Conservation (phyloP, 2,329 filamentous ascomycete species). For the Phyllosticta citribraziliensis region DNA sequence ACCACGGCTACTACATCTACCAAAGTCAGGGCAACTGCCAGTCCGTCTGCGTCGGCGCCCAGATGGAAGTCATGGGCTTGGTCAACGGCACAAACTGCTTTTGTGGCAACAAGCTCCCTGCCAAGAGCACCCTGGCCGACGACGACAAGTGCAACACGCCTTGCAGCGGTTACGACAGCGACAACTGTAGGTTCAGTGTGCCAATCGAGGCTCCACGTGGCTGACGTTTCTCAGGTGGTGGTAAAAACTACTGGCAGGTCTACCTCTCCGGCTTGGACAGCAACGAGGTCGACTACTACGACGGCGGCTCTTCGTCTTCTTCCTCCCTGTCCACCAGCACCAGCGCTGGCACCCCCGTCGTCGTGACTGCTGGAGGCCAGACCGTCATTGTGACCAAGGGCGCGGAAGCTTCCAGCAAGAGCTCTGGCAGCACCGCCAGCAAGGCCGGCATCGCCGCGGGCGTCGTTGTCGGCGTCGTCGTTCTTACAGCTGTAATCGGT, state of each 20-base stretch:
- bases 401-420: slow-evolving; percentile 35
- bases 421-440: slow-evolving; percentile 40
- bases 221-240: slow-evolving; percentile 42
- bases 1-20: slow-evolving; percentile 40
- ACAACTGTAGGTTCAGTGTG: slow-evolving; percentile 52
- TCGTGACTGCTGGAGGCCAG: slow-evolving; percentile 21
- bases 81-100: slow-evolving; percentile 55
- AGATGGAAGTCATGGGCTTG: slow-evolving; percentile 52
- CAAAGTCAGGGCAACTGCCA: slow-evolving; percentile 49
- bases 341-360: slow-evolving; percentile 14
- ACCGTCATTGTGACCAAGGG: slow-evolving; percentile 25
- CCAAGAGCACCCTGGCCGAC: slow-evolving; percentile 41
- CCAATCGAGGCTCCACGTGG: slow-evolving; percentile 7
- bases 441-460: slow-evolving; percentile 80
- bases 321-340: slow-evolving; percentile 12
- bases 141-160: slow-evolving; percentile 52
- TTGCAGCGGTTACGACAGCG: slow-evolving; percentile 53
- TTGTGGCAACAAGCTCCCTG: slow-evolving; percentile 63
- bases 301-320: slow-evolving; percentile 19
- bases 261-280: slow-evolving; percentile 41
- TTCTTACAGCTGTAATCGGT: slow-evolving; percentile 53
- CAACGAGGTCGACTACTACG: slow-evolving; percentile 27
- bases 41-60: slow-evolving; percentile 36
- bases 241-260: slow-evolving; percentile 41
- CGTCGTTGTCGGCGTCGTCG: slow-evolving; percentile 75